Evolutionary conservation across 768 basidiomycete species (phyloP).

Genomic region (Leccinum arenicola): DNA sequence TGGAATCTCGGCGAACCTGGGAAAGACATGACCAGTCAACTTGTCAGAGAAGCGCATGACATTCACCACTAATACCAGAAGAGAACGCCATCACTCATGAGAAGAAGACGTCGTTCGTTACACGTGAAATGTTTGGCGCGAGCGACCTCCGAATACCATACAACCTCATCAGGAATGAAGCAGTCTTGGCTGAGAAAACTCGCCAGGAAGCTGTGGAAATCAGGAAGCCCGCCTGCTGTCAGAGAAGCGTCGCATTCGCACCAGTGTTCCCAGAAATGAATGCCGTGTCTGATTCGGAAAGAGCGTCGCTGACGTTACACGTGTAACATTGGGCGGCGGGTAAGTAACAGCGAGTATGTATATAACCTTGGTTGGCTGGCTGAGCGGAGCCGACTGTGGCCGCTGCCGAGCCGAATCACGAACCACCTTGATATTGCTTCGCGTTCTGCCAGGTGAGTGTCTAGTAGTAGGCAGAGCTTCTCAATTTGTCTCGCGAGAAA

Average conservation of each 20-base stretch:
- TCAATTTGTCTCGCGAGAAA: background rate
- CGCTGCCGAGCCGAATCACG: slow-evolving; percentile 1
- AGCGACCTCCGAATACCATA: background rate
- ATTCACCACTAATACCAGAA: slow-evolving; percentile 4
- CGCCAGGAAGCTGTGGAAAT: background rate
- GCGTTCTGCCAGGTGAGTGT: background rate
- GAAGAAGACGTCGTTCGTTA: slow-evolving; percentile 15
- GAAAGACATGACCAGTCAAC: background rate
- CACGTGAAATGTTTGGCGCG: slow-evolving; percentile 30
- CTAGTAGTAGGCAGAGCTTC: slow-evolving; percentile 1
- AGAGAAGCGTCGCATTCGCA: background rate
- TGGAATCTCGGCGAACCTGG: background rate
- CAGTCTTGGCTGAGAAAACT: background rate
- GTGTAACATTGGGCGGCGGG: slow-evolving; percentile 26
- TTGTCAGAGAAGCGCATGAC: background rate
- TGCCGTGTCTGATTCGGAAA: background rate
- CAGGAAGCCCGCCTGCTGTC: background rate
- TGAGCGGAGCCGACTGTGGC: slow-evolving; percentile 13
- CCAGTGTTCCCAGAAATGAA: background rate
- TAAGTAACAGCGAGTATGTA: background rate
- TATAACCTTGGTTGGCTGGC: background rate
- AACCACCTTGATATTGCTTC: background rate
- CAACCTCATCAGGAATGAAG: background rate
- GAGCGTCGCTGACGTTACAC: slow-evolving; percentile 26
- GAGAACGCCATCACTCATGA: background rate